phyloP scores from a whole-genome alignment of 2,329 filamentous ascomycete genomes.

The Simplicillium aogashimaense region DNA sequence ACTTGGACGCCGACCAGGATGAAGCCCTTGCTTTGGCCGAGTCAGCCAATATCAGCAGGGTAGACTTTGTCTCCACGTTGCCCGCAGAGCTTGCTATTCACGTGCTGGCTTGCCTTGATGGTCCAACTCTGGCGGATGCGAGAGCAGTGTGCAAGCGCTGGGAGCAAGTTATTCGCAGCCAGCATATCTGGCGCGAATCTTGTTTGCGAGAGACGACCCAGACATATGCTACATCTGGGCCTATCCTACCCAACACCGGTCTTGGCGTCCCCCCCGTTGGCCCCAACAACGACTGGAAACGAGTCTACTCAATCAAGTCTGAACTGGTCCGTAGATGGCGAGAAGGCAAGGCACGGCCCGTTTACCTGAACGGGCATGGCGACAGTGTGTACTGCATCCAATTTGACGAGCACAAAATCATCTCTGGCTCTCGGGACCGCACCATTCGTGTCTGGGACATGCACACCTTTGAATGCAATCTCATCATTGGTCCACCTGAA shows the following conservation, averaged over 20 bases:
- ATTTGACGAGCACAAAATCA: constrained; percentile 96
- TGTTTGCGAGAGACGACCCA: constrained; percentile 51
- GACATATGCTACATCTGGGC: constrained; percentile 47
- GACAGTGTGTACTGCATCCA: constrained; percentile 98
- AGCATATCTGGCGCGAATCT: constrained; percentile 54
- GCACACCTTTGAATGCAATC: constrained; percentile 72
- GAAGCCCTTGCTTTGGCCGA: constrained; percentile 14
- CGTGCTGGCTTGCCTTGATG: constrained; percentile 46
- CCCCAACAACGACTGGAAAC: constrained; percentile 71
- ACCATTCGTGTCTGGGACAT: constrained; percentile 97
- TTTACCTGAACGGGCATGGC: constrained; percentile 86
- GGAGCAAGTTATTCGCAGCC: constrained; percentile 35
- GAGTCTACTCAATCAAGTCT: constrained; percentile 69
- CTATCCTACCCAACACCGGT: constrained; percentile 42
- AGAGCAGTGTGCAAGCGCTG: constrained; percentile 41
- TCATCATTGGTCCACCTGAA: constrained; percentile 74
- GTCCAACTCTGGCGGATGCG: constrained; percentile 36
- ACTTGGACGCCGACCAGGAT: constrained; percentile 23
- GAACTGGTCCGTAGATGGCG: constrained; percentile 74
- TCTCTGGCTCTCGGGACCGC: constrained; percentile 90
- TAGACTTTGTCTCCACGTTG: constrained; percentile 48
- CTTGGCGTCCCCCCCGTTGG: constrained; percentile 44
- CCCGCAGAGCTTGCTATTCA: constrained; percentile 51
- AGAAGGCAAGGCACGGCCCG: constrained; percentile 63
- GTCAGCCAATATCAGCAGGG: constrained; percentile 34